phyloP scores from a whole-genome alignment of 495 filamentous ascomycete species.

The Penicillium diatomitis region DNA sequence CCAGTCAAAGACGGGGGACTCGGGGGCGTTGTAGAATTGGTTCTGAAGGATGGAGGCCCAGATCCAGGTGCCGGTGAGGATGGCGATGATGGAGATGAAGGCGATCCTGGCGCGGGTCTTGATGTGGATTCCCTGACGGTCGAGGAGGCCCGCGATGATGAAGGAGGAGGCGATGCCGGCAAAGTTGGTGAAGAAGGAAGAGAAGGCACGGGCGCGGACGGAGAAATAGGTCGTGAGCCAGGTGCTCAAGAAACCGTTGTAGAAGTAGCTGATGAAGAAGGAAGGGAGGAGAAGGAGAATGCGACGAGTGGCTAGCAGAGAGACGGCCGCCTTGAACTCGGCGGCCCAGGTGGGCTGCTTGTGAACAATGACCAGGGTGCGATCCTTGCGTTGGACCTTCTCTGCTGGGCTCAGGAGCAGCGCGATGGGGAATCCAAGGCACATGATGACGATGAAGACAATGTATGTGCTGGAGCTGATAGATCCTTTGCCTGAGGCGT shows the following conservation, averaged over 20 bases:
- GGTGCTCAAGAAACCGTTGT: conserved; percentile 26
- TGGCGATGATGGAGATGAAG: conserved; percentile 16
- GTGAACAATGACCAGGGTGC: conserved; percentile 19
- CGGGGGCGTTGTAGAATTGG: conserved; percentile 18
- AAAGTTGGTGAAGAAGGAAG: conserved; percentile 29
- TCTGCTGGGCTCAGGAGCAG: conserved; percentile 22
- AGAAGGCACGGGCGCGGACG: conserved; percentile 25
- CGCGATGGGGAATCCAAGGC: conserved; percentile 22
- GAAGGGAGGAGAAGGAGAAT: conserved; percentile 20
- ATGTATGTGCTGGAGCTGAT: conserved; percentile 24
- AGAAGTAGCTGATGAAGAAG: conserved; percentile 32
- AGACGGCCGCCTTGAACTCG: conserved; percentile 23
- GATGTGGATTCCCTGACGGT: conserved; percentile 25
- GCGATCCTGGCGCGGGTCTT: conserved; percentile 23
- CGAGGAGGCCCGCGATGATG: conserved; percentile 20
- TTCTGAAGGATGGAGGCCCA: conserved; percentile 25
- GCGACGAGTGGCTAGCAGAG: conserved; percentile 18
- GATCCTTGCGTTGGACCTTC: conserved; percentile 26
- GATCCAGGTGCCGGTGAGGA: conserved; percentile 25
- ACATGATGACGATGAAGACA: conserved; percentile 29
- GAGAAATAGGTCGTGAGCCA: conserved; percentile 28
- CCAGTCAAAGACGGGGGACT: conserved; percentile 23
- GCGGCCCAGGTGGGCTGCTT: conserved; percentile 20
- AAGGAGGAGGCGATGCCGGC: conserved; percentile 25
- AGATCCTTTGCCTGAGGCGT: conserved; percentile 12